These are phyloP conservation scores for Pichia paraexigua DNA, from an alignment of 805 yeast genomes.

Conservation along the genomic window DNA sequence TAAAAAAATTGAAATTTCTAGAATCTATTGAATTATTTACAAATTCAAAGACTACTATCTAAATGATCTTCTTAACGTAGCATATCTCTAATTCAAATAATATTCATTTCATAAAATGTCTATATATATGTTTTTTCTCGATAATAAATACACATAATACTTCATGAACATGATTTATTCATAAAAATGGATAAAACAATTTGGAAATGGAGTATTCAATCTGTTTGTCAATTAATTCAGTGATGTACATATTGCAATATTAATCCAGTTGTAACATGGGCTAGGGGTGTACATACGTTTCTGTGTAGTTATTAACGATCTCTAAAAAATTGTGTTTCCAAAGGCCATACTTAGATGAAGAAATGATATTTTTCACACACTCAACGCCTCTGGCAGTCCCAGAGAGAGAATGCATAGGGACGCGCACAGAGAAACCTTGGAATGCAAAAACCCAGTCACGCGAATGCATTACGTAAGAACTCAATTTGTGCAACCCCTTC, in stretches of 20 bases:
- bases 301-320: constrained; percentile 1
- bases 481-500: not conserved
- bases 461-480: not conserved
- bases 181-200: not conserved
- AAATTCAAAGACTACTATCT: too few species aligned
- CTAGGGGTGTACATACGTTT: not conserved
- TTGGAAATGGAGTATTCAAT: not conserved
- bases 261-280: not conserved
- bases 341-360: not conserved
- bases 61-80: too few species aligned
- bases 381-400: not conserved
- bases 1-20: too few species aligned
- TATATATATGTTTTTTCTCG: too few species aligned
- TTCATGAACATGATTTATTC: not conserved
- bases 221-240: not conserved
- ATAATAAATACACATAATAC: too few species aligned
- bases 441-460: not conserved
- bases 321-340: not conserved
- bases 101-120: not conserved
- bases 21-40: not conserved
- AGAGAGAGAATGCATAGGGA: not conserved
- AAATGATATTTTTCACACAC: not conserved
- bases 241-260: not conserved
- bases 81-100: not conserved
- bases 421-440: not conserved